Evolutionary conservation across 2,329 filamentous ascomycete species (phyloP).

Genomic region (Cercospora zeae-maydis): DNA sequence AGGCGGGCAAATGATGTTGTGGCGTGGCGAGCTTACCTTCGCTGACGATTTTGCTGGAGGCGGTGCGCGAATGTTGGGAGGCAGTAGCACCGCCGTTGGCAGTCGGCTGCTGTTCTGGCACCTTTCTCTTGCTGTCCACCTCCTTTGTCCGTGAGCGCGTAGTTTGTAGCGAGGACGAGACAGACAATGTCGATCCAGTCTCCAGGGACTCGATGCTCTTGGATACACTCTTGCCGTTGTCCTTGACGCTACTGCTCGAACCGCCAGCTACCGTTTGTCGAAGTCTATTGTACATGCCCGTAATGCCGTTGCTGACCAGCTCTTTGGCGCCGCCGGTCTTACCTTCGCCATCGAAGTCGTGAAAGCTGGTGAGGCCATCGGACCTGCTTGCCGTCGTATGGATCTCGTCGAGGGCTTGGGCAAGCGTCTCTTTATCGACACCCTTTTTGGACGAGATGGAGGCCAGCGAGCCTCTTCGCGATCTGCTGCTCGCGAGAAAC

Average conservation of each 20-base stretch:
- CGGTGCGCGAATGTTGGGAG: slow-evolving; percentile 22
- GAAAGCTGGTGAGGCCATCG: slow-evolving; percentile 83
- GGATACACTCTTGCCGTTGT: slow-evolving; percentile 22
- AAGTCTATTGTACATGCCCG: slow-evolving; percentile 81
- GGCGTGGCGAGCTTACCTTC: slow-evolving; percentile 14
- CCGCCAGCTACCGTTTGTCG: slow-evolving; percentile 43
- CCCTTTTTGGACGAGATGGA: slow-evolving; percentile 37
- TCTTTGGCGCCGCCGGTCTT: slow-evolving; percentile 35
- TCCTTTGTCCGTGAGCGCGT: slow-evolving; percentile 14
- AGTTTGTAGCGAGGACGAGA: slow-evolving; percentile 18
- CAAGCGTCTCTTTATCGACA: slow-evolving; percentile 69
- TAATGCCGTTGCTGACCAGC: slow-evolving; percentile 52
- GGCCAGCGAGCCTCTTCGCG: slow-evolving; percentile 39
- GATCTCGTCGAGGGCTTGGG: slow-evolving; percentile 78
- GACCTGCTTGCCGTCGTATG: slow-evolving; percentile 85
- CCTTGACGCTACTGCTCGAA: slow-evolving; percentile 13
- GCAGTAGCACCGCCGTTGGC: slow-evolving; percentile 22
- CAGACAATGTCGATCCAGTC: slow-evolving; percentile 20
- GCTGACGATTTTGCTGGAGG: slow-evolving; percentile 10
- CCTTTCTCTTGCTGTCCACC: slow-evolving; percentile 18
- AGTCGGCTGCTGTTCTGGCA: slow-evolving; percentile 21
- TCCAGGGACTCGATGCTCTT: slow-evolving; percentile 29
- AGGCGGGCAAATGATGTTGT: slow-evolving; percentile 21
- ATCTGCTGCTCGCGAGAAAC: slow-evolving; percentile 31
- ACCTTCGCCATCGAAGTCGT: slow-evolving; percentile 80